Percentiles rank a stretch among this genome's conserved stretches.
Evolutionary conservation across 306 rosid species (phyloP).

Genomic region (Crotalaria pallida): DNA sequence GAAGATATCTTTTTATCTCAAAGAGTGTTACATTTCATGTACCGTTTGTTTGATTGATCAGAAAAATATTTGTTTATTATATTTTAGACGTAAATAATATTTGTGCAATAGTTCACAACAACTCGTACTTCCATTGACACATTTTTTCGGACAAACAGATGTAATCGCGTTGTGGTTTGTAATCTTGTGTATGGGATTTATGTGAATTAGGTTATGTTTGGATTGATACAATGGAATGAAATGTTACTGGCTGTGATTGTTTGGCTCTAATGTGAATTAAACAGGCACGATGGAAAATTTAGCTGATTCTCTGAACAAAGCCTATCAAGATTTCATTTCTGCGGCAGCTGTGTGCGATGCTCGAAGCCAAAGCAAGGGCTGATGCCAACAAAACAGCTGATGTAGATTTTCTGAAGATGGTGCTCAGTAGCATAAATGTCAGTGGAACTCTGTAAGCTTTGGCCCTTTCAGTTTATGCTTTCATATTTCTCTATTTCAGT

Average conservation of each 20-base stretch:
- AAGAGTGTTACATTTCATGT: too few relatives aligned
- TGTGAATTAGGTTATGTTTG: background rate
- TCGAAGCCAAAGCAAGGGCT: constrained; percentile 51
- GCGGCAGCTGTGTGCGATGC: constrained; percentile 59
- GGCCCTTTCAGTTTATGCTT: background rate
- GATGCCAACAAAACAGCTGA: constrained; percentile 47
- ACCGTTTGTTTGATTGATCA: too few relatives aligned
- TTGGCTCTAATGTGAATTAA: background rate
- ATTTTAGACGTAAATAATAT: too few relatives aligned
- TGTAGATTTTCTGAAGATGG: constrained; percentile 56
- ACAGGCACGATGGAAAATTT: constrained; percentile 51
- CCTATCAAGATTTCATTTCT: constrained; percentile 66
- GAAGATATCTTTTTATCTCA: too few relatives aligned
- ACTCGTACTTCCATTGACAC: too few relatives aligned
- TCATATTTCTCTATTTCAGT: background rate
- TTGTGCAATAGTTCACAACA: too few relatives aligned
- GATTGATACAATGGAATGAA: too few relatives aligned
- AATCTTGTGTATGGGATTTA: background rate
- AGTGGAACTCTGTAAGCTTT: background rate
- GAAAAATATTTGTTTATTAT: too few relatives aligned
- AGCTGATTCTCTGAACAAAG: constrained; percentile 54
- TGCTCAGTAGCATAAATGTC: constrained; percentile 34
- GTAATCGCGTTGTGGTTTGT: background rate
- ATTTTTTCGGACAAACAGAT: too few relatives aligned
- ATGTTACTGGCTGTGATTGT: too few relatives aligned